Conservation (phyloP, 192 early-diverging fungal genomes). For the Coemansia sp. region DNA sequence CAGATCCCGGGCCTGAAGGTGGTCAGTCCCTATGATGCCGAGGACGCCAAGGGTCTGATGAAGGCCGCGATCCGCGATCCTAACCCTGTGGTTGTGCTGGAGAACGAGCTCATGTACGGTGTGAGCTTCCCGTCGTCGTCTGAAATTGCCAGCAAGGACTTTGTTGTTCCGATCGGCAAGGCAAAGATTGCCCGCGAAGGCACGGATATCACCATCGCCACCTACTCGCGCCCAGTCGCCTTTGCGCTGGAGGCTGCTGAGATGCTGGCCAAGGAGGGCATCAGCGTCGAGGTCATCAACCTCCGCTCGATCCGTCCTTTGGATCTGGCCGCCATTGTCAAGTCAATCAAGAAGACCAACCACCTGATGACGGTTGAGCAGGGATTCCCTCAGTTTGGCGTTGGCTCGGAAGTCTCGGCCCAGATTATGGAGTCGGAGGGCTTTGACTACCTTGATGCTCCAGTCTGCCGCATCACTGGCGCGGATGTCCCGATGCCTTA, state of each 20-base stretch:
- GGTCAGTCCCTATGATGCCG: conserved; percentile 90
- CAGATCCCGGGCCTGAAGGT: conserved; percentile 97
- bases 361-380: conserved; percentile 92
- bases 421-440: conserved; percentile 97
- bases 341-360: conserved; percentile 97
- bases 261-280: conserved; percentile 75
- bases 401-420: conserved; percentile 93
- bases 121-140: conserved; percentile 77
- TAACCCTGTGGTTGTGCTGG: conserved; percentile 94
- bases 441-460: conserved; percentile 95
- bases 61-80: conserved; percentile 98
- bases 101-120: conserved; percentile 99
- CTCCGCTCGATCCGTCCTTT: conserved; percentile 95
- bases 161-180: conserved; percentile 91
- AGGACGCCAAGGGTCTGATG: conserved; percentile 95
- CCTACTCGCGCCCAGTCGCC: conserved; percentile 87
- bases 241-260: conserved; percentile 85
- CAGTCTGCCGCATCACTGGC: conserved; percentile 87
- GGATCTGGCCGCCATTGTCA: conserved; percentile 87
- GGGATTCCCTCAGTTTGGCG: conserved; percentile 92
- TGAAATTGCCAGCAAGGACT: conserved; percentile 73
- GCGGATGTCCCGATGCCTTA: conserved; percentile 98
- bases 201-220: conserved; percentile 87
- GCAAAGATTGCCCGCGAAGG: conserved; percentile 86
- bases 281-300: conserved; percentile 92